A percentile compares a stretch with the other conserved stretches of the same genome.
phyloP scores from a whole-genome alignment of 129 eudicot species.

The Arctium minus region DNA sequence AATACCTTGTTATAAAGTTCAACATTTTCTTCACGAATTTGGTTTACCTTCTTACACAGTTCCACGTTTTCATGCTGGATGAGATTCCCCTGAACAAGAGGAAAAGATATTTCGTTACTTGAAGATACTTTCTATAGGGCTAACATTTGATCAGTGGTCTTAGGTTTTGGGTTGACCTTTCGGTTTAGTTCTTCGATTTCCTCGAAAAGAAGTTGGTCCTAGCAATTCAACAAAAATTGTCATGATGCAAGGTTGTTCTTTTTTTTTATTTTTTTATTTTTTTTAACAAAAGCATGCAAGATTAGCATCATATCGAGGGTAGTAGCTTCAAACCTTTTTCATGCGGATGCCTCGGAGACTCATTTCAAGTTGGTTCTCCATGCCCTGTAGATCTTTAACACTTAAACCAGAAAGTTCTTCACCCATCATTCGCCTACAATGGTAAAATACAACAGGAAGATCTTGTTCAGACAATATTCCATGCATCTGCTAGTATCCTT shows the following conservation, averaged over 20 bases:
- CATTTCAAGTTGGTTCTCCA: constrained; percentile 76
- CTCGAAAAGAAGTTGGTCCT: constrained; percentile 64
- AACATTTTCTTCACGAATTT: constrained; percentile 49
- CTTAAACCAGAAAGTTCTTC: constrained; percentile 73
- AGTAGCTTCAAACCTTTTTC: constrained; percentile 53
- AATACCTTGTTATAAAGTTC: constrained; percentile 62
- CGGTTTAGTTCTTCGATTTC: constrained; percentile 59
- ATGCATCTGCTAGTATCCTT: background rate
- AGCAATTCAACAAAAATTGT: constrained; percentile 5
- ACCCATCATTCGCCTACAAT: constrained; percentile 70
- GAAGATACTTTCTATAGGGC: background rate
- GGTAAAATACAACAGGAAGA: background rate
- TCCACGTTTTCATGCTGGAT: constrained; percentile 71
- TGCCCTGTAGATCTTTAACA: constrained; percentile 69
- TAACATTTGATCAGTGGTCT: background rate
- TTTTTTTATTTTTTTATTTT: background rate
- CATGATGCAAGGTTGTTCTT: background rate
- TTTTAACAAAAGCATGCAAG: background rate
- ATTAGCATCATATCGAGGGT: background rate
- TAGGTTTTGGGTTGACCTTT: constrained; percentile 41
- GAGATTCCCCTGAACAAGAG: constrained; percentile 49
- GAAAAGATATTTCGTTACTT: background rate
- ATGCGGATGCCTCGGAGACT: constrained; percentile 60
- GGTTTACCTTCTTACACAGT: constrained; percentile 62
- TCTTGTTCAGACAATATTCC: background rate